phyloP scores from a whole-genome alignment of 2,329 filamentous ascomycete species.

The Fusarium sororula region DNA sequence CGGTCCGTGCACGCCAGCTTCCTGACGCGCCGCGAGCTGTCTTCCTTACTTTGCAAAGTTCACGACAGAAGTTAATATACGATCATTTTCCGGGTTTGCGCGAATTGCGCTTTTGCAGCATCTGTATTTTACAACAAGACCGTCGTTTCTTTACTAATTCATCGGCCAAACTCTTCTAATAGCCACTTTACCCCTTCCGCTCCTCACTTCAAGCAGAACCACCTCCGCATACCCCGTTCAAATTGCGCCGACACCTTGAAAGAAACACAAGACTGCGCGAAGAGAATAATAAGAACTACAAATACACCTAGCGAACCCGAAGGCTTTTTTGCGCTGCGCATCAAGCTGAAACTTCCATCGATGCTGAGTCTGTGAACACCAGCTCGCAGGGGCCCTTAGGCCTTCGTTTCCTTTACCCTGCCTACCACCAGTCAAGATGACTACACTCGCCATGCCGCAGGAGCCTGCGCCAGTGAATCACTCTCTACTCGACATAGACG shows the following conservation, averaged over 20 bases:
- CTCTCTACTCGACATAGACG: constrained; percentile 45
- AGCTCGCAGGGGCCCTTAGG: constrained; percentile 41
- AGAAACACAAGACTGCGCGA: constrained; percentile 18
- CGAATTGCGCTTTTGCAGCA: constrained; percentile 19
- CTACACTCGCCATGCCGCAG: constrained; percentile 33
- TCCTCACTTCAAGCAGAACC: not conserved
- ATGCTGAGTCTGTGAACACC: constrained; percentile 34
- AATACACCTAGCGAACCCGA: not conserved
- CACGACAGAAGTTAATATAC: constrained; percentile 24
- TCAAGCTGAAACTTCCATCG: constrained; percentile 19
- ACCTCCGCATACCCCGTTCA: constrained; percentile 18
- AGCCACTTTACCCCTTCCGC: not conserved
- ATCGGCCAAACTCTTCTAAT: not conserved
- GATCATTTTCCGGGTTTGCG: constrained; percentile 19
- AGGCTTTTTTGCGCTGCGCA: not conserved
- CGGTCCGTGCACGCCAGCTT: constrained; percentile 34
- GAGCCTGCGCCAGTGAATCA: constrained; percentile 33
- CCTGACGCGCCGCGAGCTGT: constrained; percentile 38
- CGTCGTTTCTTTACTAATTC: not conserved
- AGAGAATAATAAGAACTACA: constrained; percentile 9
- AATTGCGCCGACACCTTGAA: constrained; percentile 26
- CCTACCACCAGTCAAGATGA: constrained; percentile 26
- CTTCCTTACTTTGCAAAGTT: constrained; percentile 20
- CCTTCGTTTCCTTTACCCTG: constrained; percentile 35
- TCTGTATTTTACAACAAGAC: constrained; percentile 1